phyloP scores from a whole-genome alignment of 345 rosid species.

The Syzygium aqueum region DNA sequence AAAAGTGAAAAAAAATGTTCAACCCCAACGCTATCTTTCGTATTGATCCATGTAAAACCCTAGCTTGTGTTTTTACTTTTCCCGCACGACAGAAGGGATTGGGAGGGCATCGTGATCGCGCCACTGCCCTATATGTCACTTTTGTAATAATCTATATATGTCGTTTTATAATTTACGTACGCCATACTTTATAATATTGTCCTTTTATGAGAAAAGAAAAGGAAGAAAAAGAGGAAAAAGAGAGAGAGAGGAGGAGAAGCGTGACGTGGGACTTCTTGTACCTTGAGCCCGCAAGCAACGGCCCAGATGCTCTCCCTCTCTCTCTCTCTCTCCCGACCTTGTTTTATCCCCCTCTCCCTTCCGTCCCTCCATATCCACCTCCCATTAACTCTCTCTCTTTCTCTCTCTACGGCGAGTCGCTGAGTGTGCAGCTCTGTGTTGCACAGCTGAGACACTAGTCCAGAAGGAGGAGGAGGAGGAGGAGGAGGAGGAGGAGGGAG shows the following conservation, averaged over 20 bases:
- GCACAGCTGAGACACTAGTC: not conserved
- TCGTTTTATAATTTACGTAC: not conserved
- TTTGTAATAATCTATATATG: not conserved
- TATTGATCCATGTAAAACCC: not conserved
- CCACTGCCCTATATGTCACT: not conserved
- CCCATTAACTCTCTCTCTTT: not conserved
- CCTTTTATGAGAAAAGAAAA: not conserved
- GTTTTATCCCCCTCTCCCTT: constrained; percentile 2
- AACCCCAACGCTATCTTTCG: not conserved
- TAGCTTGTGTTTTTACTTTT: not conserved
- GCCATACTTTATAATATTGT: not conserved
- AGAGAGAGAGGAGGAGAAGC: not conserved
- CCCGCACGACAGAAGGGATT: not conserved
- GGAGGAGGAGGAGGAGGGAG: not conserved
- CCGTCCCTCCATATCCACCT: constrained; percentile 4
- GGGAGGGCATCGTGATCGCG: not conserved
- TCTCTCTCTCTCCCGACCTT: not conserved
- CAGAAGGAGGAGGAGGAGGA: not conserved
- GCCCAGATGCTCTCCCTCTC: constrained; percentile 30
- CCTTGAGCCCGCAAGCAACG: constrained; percentile 43
- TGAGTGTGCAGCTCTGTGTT: not conserved
- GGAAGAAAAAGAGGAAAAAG: not conserved
- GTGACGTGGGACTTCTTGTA: constrained; percentile 31
- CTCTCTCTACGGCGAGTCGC: not conserved
- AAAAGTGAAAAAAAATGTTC: not conserved